Evolutionary conservation across 2,329 filamentous ascomycete genomes (phyloP).

Genomic region (Epichloe coenophiala): DNA sequence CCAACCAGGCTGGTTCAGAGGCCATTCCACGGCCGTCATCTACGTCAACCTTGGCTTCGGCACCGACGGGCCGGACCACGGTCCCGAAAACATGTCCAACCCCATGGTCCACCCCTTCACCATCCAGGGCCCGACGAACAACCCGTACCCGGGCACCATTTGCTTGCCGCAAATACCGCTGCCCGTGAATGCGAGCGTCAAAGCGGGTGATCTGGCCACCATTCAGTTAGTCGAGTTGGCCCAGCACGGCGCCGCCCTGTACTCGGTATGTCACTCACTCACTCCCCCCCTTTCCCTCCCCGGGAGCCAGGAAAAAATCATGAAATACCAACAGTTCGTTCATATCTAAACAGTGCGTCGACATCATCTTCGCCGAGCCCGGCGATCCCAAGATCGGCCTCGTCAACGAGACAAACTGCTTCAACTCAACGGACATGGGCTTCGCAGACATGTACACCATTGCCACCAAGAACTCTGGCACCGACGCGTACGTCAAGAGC

Average conservation of each 20-base stretch:
- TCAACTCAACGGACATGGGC: constrained; percentile 66
- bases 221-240: constrained; percentile 80
- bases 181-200: constrained; percentile 55
- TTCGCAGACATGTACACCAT: constrained; percentile 68
- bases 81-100: constrained; percentile 77
- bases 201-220: constrained; percentile 76
- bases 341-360: constrained; percentile 56
- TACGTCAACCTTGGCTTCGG: constrained; percentile 88
- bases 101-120: constrained; percentile 71
- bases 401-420: constrained; percentile 75
- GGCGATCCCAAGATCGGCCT: constrained; percentile 50
- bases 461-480: constrained; percentile 31
- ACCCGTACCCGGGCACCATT: constrained; percentile 75
- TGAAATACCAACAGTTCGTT: background rate
- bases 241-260: constrained; percentile 70
- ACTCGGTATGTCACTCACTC: constrained; percentile 48
- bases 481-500: constrained; percentile 18
- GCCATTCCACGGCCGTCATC: constrained; percentile 68
- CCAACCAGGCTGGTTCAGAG: constrained; percentile 93
- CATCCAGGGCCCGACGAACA: constrained; percentile 67
- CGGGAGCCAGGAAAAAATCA: background rate
- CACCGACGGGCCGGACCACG: constrained; percentile 45
- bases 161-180: constrained; percentile 84
- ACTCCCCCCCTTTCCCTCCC: too few relatives aligned
- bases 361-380: constrained; percentile 81